phyloP scores from a whole-genome alignment of 805 yeast genomes.

The Blastobotrys chiropterorum region DNA sequence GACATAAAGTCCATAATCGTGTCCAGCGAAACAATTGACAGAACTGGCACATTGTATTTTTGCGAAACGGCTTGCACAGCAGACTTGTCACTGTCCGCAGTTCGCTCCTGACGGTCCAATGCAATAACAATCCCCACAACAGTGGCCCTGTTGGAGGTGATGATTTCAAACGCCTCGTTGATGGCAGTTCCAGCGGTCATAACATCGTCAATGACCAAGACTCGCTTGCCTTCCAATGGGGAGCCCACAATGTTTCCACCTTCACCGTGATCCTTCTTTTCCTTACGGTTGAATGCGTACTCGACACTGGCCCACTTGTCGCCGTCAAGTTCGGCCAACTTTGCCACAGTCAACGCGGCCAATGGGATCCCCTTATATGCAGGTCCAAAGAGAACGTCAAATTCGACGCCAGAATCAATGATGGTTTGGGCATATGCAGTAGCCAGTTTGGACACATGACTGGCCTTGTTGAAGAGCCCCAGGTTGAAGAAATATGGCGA shows the following conservation, averaged over 20 bases:
- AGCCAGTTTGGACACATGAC: constrained; percentile 71
- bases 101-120: constrained; percentile 86
- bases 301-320: constrained; percentile 71
- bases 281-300: constrained; percentile 94
- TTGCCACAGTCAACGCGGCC: constrained; percentile 88
- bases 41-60: constrained; percentile 73
- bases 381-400: constrained; percentile 92
- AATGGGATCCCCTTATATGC: constrained; percentile 97
- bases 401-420: constrained; percentile 70
- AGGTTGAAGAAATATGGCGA: constrained; percentile 97
- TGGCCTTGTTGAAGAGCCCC: constrained; percentile 84
- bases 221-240: constrained; percentile 58
- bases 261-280: constrained; percentile 96
- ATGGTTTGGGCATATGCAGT: constrained; percentile 86
- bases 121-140: constrained; percentile 86
- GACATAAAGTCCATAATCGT: constrained; percentile 64
- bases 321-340: constrained; percentile 77
- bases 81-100: constrained; percentile 61
- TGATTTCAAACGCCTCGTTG: constrained; percentile 84
- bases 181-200: constrained; percentile 99
- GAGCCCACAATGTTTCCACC: constrained; percentile 95
- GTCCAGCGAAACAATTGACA: constrained; percentile 67
- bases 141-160: constrained; percentile 58
- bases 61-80: constrained; percentile 78
- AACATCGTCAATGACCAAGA: constrained; percentile 90